A percentile compares a stretch with the other conserved stretches of the same genome.
phyloP scores from a whole-genome alignment of 2,329 filamentous ascomycete species.

The Pleoardoris graminearum region DNA sequence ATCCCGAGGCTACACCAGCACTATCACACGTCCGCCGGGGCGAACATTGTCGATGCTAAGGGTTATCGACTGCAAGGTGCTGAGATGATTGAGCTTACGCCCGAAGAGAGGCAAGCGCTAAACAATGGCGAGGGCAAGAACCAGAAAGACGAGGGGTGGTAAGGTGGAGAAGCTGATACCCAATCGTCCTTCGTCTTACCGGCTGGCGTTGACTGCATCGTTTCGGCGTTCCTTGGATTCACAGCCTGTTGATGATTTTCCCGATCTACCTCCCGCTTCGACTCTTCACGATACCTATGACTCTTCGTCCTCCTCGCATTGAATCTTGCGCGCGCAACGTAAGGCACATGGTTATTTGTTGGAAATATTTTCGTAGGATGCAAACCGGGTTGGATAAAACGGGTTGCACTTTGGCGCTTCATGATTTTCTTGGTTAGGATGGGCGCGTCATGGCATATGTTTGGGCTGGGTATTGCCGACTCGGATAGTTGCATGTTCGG shows the following conservation, averaged over 20 bases:
- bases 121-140: constrained; percentile 31
- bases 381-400: no score
- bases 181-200: background rate
- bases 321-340: no score
- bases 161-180: background rate
- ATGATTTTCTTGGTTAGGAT: no score
- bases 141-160: constrained; percentile 41
- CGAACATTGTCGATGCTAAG: constrained; percentile 43
- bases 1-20: constrained; percentile 39
- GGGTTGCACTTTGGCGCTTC: no score
- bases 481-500: no score
- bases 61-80: constrained; percentile 39
- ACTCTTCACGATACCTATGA: background rate
- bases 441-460: no score
- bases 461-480: no score
- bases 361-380: no score
- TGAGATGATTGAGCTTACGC: constrained; percentile 37
- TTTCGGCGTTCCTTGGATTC: background rate
- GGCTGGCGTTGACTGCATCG: background rate
- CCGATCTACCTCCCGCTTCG: no score
- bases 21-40: constrained; percentile 31
- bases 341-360: no score
- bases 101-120: constrained; percentile 33
- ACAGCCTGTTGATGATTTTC: background rate
- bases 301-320: no score